These are phyloP conservation scores for Hypoxylon lienhwacheense DNA, from an alignment of 495 filamentous ascomycete genomes.

Conservation along the genomic window DNA sequence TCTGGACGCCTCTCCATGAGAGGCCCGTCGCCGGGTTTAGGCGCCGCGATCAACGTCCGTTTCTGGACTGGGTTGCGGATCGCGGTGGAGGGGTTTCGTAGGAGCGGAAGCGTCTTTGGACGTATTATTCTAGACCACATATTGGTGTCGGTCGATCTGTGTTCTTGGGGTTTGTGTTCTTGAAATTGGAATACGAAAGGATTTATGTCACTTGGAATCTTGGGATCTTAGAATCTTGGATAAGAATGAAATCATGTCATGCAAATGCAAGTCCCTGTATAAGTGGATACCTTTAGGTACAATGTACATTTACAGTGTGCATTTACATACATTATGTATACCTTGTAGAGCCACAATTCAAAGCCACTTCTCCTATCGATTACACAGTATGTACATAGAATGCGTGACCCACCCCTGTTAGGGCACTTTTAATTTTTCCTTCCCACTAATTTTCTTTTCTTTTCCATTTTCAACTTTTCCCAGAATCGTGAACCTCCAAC, in stretches of 20 bases:
- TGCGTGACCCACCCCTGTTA: slow-evolving; percentile 13
- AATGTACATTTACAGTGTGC: too few relatives aligned
- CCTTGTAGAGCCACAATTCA: not conserved
- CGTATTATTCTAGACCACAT: slow-evolving; percentile 47
- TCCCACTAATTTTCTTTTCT: slow-evolving; percentile 20
- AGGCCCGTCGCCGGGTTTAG: slow-evolving; percentile 62
- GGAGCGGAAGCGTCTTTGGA: slow-evolving; percentile 32
- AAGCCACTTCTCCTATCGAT: slow-evolving; percentile 20
- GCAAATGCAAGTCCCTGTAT: slow-evolving; percentile 5
- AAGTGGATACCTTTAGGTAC: not conserved
- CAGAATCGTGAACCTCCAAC: slow-evolving; percentile 23
- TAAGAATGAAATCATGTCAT: slow-evolving; percentile 22
- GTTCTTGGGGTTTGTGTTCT: slow-evolving; percentile 9
- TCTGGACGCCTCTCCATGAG: slow-evolving; percentile 79
- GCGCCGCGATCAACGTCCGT: slow-evolving; percentile 47
- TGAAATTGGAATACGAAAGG: slow-evolving; percentile 1
- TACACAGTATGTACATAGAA: slow-evolving; percentile 3
- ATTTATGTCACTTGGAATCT: slow-evolving; percentile 1
- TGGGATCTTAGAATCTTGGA: too few relatives aligned
- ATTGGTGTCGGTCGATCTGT: slow-evolving; percentile 14
- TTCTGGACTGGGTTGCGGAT: slow-evolving; percentile 33
- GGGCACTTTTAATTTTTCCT: slow-evolving; percentile 30
- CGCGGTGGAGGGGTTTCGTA: slow-evolving; percentile 20
- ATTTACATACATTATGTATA: not conserved
- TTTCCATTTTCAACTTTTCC: slow-evolving; percentile 10